Conservation (phyloP, 2,329 filamentous ascomycete species). For the Ascosphaera aggregata region DNA sequence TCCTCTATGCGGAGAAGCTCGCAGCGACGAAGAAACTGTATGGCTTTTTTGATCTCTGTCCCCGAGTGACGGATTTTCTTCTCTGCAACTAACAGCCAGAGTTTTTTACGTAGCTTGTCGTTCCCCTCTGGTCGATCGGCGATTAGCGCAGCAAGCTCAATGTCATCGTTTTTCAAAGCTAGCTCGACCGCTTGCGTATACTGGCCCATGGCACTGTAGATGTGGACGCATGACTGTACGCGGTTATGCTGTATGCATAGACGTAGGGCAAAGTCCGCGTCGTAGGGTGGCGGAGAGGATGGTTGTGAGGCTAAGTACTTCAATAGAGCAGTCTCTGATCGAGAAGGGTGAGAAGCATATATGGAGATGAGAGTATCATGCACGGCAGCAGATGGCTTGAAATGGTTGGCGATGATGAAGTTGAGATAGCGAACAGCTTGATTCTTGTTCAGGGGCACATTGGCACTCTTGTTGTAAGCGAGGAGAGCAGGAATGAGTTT, state of each 20-base stretch:
- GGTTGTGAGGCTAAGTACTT: slow-evolving; percentile 81
- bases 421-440: slow-evolving; percentile 87
- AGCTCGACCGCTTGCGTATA: slow-evolving; percentile 85
- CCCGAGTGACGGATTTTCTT: slow-evolving; percentile 68
- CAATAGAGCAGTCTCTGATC: slow-evolving; percentile 65
- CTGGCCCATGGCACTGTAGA: slow-evolving; percentile 91
- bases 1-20: slow-evolving; percentile 89
- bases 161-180: slow-evolving; percentile 67
- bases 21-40: slow-evolving; percentile 79
- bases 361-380: slow-evolving; percentile 96
- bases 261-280: slow-evolving; percentile 86
- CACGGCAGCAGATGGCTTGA: slow-evolving; percentile 57
- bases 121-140: slow-evolving; percentile 64
- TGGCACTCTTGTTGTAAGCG: slow-evolving; percentile 62
- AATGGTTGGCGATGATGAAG: slow-evolving; percentile 69
- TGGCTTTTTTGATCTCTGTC: slow-evolving; percentile 74
- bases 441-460: slow-evolving; percentile 47
- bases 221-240: slow-evolving; percentile 85
- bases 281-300: slow-evolving; percentile 63
- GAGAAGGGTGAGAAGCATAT: slow-evolving; percentile 65
- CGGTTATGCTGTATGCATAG: slow-evolving; percentile 88
- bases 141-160: slow-evolving; percentile 73
- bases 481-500: slow-evolving; percentile 82
- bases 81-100: slow-evolving; percentile 88
- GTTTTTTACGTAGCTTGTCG: slow-evolving; percentile 61